Base-by-base conservation (phyloP, 768 basidiomycete species). In the Collybia sordida region DNA sequence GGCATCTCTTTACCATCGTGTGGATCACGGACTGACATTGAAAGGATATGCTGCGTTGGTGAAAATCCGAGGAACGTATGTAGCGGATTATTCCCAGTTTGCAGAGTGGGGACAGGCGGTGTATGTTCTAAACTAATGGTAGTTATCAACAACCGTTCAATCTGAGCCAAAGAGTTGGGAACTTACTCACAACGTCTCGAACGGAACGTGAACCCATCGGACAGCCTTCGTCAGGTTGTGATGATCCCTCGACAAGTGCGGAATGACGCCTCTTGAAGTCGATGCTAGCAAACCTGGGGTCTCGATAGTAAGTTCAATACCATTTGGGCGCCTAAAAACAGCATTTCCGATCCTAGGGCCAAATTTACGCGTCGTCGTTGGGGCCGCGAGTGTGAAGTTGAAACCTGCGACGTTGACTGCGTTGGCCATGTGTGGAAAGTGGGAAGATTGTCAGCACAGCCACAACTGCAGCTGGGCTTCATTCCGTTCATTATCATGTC, bases 1-100 rank as follows among this genome's bases (percentile, higher is more conserved):
- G 90, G 90, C 79, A 90, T 85, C 54, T 83, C 83, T 38, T 78
- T 68, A 4, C 65, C 70, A 62, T 90, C 84, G 35, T 70, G 64
- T 0, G 88, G 86, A 69, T 93, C 83, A 17, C 91, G 74, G 8
- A 83, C 67, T 1, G 81, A 76, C 60, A 91, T 69, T 0, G 81
- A 80, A 0, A 87, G 19, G n/a, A 47, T 15, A 6, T 47, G 45
- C 11, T 47, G 45, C 5, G 45, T 24, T 4, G 45, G 45, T 18
- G 25, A 17, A 47, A 47, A 47, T 15, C 45, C 45, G 23, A 47
- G 21, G 31, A 47, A 27, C 21, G 23, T 38, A 38, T 47, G 45
- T n/a, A 47, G 7, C 4, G 36, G 45, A 25, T 47, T 17, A 1
- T 38, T 25, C 23, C 34, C 44, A 1, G 36, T 9, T 17, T 47